phyloP scores from a whole-genome alignment of 352 stramenopile species.

The Globisporangium sylvaticum region DNA sequence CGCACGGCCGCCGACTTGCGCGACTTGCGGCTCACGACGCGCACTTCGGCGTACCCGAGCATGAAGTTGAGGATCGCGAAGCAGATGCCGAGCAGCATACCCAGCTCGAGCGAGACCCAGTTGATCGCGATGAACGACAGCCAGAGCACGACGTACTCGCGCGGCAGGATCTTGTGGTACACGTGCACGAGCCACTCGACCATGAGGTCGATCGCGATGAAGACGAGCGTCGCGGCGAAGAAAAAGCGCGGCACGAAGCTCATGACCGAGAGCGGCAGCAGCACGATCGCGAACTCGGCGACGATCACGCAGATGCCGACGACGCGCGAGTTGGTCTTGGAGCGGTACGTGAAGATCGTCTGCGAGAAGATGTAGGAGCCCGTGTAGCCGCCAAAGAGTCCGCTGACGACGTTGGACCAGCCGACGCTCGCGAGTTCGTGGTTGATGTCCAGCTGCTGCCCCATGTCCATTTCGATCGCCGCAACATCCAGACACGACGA shows the following conservation, averaged over 20 bases:
- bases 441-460: slow-evolving; percentile 93
- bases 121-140: slow-evolving; percentile 94
- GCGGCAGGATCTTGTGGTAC: slow-evolving; percentile 74
- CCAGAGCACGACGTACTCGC: slow-evolving; percentile 93
- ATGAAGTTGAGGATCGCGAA: slow-evolving; percentile 88
- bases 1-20: slow-evolving; percentile 59
- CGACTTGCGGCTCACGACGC: slow-evolving; percentile 61
- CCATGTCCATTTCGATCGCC: slow-evolving; percentile 97
- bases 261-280: slow-evolving; percentile 93
- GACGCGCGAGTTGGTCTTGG: slow-evolving; percentile 86
- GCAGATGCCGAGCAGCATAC: slow-evolving; percentile 91
- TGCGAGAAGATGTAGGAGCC: slow-evolving; percentile 99
- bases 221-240: slow-evolving; percentile 95
- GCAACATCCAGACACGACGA: slow-evolving; percentile 96
- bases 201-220: slow-evolving; percentile 97
- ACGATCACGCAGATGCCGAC: slow-evolving; percentile 90
- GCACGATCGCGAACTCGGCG: slow-evolving; percentile 82
- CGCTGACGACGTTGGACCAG: slow-evolving; percentile 95
- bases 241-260: slow-evolving; percentile 96
- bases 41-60: slow-evolving; percentile 69
- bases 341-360: slow-evolving; percentile 97
- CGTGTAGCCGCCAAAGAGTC: slow-evolving; percentile 95
- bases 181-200: slow-evolving; percentile 94
- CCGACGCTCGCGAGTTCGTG: slow-evolving; percentile 92
- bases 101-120: slow-evolving; percentile 92